Percentiles rank a stretch among this genome's conserved stretches.
These are phyloP conservation scores for Lecanicillium sp. DNA, from an alignment of 2,329 filamentous ascomycete species.

Conservation along the genomic window DNA sequence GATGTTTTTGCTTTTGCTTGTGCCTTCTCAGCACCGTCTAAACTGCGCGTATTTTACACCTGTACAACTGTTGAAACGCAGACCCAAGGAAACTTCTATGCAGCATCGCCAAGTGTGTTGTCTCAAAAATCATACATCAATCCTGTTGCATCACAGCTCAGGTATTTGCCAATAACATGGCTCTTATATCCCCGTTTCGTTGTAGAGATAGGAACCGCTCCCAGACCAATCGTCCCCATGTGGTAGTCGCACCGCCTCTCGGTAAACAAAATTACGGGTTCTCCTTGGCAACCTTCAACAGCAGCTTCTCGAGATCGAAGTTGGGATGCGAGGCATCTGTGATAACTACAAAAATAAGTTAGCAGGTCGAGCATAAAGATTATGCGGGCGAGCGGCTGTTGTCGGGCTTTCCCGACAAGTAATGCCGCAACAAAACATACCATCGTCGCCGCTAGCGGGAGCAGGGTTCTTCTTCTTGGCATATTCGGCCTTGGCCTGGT, in stretches of 20 bases:
- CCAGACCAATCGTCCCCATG: slow-evolving; percentile 15
- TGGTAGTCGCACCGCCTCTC: not conserved
- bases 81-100: slow-evolving; percentile 42
- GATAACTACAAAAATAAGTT: slow-evolving; percentile 19
- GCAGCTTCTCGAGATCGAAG: slow-evolving; percentile 85
- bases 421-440: slow-evolving; percentile 16
- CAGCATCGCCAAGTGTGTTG: slow-evolving; percentile 32
- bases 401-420: slow-evolving; percentile 7
- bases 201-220: slow-evolving; percentile 15
- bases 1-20: slow-evolving; percentile 10
- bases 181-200: slow-evolving; percentile 4
- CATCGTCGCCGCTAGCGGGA: slow-evolving; percentile 22
- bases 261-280: slow-evolving; percentile 33
- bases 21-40: slow-evolving; percentile 29
- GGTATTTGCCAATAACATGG: slow-evolving; percentile 6
- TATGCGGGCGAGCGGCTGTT: not conserved
- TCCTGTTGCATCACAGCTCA: slow-evolving; percentile 17
- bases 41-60: slow-evolving; percentile 46
- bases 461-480: slow-evolving; percentile 60
- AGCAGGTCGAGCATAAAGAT: slow-evolving; percentile 9
- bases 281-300: slow-evolving; percentile 54
- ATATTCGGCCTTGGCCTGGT: slow-evolving; percentile 87
- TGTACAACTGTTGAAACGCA: slow-evolving; percentile 38
- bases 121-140: slow-evolving; percentile 26
- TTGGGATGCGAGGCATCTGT: slow-evolving; percentile 72